phyloP scores from a whole-genome alignment of 2,329 filamentous ascomycete genomes.

The Nigrospora osmanthi region DNA sequence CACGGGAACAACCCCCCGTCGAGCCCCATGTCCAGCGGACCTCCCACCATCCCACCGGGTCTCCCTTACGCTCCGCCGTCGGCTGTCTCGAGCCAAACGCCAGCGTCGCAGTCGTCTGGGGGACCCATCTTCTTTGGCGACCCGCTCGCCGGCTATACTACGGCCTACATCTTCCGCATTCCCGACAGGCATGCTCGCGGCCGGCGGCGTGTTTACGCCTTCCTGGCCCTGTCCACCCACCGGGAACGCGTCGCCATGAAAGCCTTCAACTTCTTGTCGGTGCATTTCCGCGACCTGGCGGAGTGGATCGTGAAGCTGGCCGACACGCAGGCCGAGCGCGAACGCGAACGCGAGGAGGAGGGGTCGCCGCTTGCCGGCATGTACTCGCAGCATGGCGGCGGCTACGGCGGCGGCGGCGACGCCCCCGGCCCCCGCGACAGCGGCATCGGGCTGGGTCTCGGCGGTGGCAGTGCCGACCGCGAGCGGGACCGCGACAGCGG shows the following conservation, averaged over 20 bases:
- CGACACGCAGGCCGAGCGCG: slow-evolving; percentile 53
- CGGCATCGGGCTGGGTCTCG: slow-evolving; percentile 16
- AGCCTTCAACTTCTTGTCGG: slow-evolving; percentile 53
- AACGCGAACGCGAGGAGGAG: slow-evolving; percentile 32
- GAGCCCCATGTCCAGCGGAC: slow-evolving; percentile 23
- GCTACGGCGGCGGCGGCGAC: slow-evolving; percentile 30
- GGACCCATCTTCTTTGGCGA: slow-evolving; percentile 65
- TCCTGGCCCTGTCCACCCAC: slow-evolving; percentile 58
- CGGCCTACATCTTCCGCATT: slow-evolving; percentile 63
- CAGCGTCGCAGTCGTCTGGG: slow-evolving; percentile 42
- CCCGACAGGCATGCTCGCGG: slow-evolving; percentile 60
- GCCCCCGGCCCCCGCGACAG: slow-evolving; percentile 19
- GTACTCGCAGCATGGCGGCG: slow-evolving; percentile 33
- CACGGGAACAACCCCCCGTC: slow-evolving; percentile 19
- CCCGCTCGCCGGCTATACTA: slow-evolving; percentile 57
- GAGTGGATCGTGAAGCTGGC: slow-evolving; percentile 59
- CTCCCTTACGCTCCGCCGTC: slow-evolving; percentile 21
- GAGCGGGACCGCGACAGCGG: slow-evolving; percentile 22
- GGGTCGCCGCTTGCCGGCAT: slow-evolving; percentile 29
- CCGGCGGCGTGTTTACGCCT: slow-evolving; percentile 61
- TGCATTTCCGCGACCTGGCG: slow-evolving; percentile 56
- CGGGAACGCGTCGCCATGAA: slow-evolving; percentile 59
- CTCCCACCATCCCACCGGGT: slow-evolving; percentile 30
- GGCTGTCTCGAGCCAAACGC: slow-evolving; percentile 39
- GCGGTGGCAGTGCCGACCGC: slow-evolving; percentile 15